Evolutionary conservation across 2,329 filamentous ascomycete species (phyloP).

Genomic region (Elsinoe necatrix): DNA sequence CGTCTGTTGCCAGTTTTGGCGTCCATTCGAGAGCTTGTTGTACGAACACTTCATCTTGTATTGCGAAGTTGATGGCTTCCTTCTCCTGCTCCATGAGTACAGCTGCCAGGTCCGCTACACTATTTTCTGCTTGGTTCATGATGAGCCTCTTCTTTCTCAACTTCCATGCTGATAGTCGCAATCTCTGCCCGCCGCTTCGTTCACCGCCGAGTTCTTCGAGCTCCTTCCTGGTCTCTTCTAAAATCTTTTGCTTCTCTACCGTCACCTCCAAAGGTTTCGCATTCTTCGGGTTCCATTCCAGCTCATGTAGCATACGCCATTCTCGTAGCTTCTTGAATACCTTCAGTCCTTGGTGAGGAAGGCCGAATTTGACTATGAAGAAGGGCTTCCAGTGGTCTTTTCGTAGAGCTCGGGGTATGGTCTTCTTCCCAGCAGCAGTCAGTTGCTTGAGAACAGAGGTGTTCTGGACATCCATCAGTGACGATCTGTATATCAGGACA

Average conservation of each 20-base stretch:
- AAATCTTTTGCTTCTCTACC: slow-evolving; percentile 26
- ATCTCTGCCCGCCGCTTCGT: background rate
- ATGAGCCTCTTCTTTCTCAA: slow-evolving; percentile 46
- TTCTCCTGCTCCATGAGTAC: slow-evolving; percentile 45
- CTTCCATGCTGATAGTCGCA: slow-evolving; percentile 19
- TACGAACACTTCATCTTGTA: slow-evolving; percentile 18
- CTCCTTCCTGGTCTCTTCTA: slow-evolving; percentile 34
- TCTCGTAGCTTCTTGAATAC: slow-evolving; percentile 53
- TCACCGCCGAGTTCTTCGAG: slow-evolving; percentile 28
- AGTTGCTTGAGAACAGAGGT: slow-evolving; percentile 48
- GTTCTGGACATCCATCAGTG: slow-evolving; percentile 32
- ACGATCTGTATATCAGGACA: background rate
- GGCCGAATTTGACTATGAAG: slow-evolving; percentile 49
- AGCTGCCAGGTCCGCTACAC: slow-evolving; percentile 51
- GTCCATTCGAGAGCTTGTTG: slow-evolving; percentile 3
- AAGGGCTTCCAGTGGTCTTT: slow-evolving; percentile 57
- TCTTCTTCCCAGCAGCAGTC: slow-evolving; percentile 56
- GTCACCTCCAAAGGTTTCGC: slow-evolving; percentile 30
- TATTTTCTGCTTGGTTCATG: slow-evolving; percentile 58
- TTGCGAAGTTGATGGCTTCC: slow-evolving; percentile 24
- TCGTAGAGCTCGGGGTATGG: slow-evolving; percentile 48
- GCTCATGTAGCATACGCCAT: slow-evolving; percentile 51
- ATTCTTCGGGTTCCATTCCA: slow-evolving; percentile 39
- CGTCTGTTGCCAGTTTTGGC: slow-evolving; percentile 1
- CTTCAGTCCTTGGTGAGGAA: slow-evolving; percentile 41